Conservation (phyloP, 2,329 filamentous ascomycete genomes). For the Ophiostoma fasciatum region DNA sequence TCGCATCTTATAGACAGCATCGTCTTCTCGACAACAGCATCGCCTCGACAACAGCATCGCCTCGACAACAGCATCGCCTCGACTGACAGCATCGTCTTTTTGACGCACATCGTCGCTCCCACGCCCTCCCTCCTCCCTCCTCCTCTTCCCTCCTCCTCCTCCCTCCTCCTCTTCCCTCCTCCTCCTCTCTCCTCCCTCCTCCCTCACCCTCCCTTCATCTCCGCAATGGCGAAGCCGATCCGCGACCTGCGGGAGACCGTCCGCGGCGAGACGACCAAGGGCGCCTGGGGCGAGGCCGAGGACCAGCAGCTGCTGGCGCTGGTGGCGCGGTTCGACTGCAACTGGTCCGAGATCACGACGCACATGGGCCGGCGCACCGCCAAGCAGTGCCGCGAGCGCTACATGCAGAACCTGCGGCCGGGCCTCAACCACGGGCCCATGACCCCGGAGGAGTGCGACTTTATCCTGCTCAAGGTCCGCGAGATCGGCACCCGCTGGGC, state of each 20-base stretch:
- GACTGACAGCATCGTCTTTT: too few species aligned
- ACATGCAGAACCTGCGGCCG: constrained; percentile 83
- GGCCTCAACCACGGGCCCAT: constrained; percentile 60
- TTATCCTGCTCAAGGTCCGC: constrained; percentile 64
- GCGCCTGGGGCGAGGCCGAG: constrained; percentile 61
- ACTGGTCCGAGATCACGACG: constrained; percentile 79
- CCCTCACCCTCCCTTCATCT: neutral
- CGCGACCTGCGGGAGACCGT: neutral
- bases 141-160: neutral
- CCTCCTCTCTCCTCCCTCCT: neutral
- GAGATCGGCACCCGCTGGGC: constrained; percentile 83
- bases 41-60: too few species aligned
- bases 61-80: too few species aligned
- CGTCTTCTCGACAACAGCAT: too few species aligned
- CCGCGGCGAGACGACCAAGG: constrained; percentile 22
- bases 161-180: neutral
- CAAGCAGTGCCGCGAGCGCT: constrained; percentile 91
- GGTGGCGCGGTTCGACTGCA: too few species aligned
- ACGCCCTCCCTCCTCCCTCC: neutral
- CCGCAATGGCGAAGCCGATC: neutral
- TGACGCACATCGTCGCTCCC: neutral
- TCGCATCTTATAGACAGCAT: too few species aligned
- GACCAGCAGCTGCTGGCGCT: constrained; percentile 51
- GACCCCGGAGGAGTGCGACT: constrained; percentile 49
- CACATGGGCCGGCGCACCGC: constrained; percentile 65